These are phyloP conservation scores for Aspergillus panamensis DNA, from an alignment of 495 filamentous ascomycete genomes.

Conservation along the genomic window DNA sequence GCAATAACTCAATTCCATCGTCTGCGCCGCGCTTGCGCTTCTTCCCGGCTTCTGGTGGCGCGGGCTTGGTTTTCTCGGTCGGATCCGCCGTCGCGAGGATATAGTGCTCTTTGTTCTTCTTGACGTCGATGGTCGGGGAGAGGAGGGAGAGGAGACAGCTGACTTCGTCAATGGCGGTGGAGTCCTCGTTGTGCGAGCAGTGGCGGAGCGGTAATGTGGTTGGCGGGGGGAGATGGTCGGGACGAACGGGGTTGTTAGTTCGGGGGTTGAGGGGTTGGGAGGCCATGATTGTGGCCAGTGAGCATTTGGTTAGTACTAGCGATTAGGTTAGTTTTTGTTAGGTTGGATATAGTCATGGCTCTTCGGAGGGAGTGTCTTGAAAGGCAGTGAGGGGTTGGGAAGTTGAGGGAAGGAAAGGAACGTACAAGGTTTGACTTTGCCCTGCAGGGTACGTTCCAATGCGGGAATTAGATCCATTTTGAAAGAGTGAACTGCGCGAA, in stretches of 20 bases:
- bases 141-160: constrained; percentile 79
- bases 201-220: constrained; percentile 71
- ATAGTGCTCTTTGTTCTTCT: constrained; percentile 84
- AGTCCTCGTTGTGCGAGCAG: constrained; percentile 82
- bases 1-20: constrained; percentile 21
- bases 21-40: constrained; percentile 31
- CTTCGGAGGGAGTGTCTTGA: neutral
- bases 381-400: neutral
- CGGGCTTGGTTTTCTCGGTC: constrained; percentile 23
- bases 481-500: constrained; percentile 66
- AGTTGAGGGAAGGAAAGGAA: constrained; percentile 4
- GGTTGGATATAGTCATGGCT: neutral
- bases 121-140: constrained; percentile 58
- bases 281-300: constrained; percentile 45
- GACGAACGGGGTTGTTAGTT: constrained; percentile 43
- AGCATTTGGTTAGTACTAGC: constrained; percentile 61
- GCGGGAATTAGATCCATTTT: constrained; percentile 75
- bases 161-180: constrained; percentile 66
- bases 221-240: constrained; percentile 43
- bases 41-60: constrained; percentile 30
- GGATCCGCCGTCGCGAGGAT: constrained; percentile 69
- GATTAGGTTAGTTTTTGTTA: neutral
- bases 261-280: constrained; percentile 44
- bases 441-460: constrained; percentile 71
- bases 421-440: constrained; percentile 79